Percentiles rank a stretch among this genome's conserved stretches.
These are phyloP conservation scores for Amaranthus palmeri DNA, from an alignment of 148 eudicot genomes.

Conservation along the genomic window DNA sequence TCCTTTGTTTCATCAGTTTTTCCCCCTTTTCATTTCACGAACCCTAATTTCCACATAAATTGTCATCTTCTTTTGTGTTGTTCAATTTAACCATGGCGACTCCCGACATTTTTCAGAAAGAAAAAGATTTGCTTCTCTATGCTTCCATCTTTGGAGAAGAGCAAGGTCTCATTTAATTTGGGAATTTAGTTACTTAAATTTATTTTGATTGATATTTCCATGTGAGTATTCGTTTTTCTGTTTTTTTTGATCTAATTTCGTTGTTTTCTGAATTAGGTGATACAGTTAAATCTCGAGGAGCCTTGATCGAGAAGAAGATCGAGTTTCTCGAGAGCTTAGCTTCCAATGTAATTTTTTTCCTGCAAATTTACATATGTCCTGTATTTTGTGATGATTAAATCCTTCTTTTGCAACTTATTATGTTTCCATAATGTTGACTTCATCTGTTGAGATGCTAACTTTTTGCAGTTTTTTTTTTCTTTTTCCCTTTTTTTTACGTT, in stretches of 20 bases:
- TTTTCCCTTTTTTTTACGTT: neutral
- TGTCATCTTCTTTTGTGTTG: neutral
- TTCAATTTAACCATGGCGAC: conserved; percentile 45
- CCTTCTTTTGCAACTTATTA: no score
- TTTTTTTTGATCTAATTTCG: neutral
- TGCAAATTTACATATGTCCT: neutral
- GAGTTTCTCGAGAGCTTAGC: conserved; percentile 73
- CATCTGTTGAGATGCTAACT: neutral
- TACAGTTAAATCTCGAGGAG: conserved; percentile 50
- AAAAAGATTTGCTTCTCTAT: conserved; percentile 47
- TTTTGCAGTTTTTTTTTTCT: neutral
- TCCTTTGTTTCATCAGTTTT: neutral
- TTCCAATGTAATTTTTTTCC: conserved; percentile 45
- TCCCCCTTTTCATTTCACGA: neutral
- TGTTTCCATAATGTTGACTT: no score
- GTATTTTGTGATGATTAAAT: neutral
- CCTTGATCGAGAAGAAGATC: conserved; percentile 75
- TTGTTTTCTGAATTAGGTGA: conserved; percentile 32
- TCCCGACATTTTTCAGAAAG: conserved; percentile 40
- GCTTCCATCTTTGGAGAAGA: conserved; percentile 53
- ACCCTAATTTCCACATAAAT: neutral
- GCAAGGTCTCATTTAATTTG: conserved; percentile 31
- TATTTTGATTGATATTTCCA: neutral
- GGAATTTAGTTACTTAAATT: neutral
- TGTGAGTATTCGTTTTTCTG: neutral